Percentiles rank a stretch among this genome's conserved stretches.
These are phyloP conservation scores for Cutaneotrichosporon cutaneum DNA, from an alignment of 1,284 basidiomycete species.

Conservation along the genomic window DNA sequence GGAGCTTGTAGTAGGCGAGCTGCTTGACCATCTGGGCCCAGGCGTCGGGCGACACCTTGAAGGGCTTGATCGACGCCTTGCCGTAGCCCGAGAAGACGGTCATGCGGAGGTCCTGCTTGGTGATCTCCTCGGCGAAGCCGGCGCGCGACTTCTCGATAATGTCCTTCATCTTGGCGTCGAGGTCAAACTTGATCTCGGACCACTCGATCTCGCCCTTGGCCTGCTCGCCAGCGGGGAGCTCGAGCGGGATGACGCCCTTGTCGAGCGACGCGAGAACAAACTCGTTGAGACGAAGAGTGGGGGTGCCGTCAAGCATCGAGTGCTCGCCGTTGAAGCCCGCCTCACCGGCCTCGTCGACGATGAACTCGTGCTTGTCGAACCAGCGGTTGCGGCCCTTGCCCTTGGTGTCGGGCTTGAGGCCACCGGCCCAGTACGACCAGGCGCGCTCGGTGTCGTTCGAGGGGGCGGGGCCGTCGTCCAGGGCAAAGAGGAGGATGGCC, in stretches of 20 bases:
- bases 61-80: constrained; percentile 82
- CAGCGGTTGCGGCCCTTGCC: constrained; percentile 77
- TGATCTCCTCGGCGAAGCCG: constrained; percentile 75
- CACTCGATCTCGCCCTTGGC: constrained; percentile 58
- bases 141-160: constrained; percentile 59
- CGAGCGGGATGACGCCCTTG: constrained; percentile 70
- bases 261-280: constrained; percentile 80
- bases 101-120: constrained; percentile 77
- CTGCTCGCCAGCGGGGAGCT: constrained; percentile 52
- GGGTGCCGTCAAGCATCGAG: constrained; percentile 74
- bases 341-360: constrained; percentile 89
- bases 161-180: constrained; percentile 59
- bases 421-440: constrained; percentile 86
- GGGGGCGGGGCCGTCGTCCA: constrained; percentile 62
- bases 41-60: constrained; percentile 87
- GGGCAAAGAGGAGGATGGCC: constrained; percentile 79
- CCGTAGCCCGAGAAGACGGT: constrained; percentile 91
- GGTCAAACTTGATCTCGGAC: constrained; percentile 68
- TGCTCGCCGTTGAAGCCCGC: constrained; percentile 74
- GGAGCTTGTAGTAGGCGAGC: constrained; percentile 88
- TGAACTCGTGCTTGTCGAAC: constrained; percentile 95
- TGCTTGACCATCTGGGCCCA: constrained; percentile 96
- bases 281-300: constrained; percentile 92
- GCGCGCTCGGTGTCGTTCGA: constrained; percentile 65
- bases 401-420: constrained; percentile 50